phyloP scores from a whole-genome alignment of 2,329 filamentous ascomycete genomes.

The Hymenoscyphus salicellus region DNA sequence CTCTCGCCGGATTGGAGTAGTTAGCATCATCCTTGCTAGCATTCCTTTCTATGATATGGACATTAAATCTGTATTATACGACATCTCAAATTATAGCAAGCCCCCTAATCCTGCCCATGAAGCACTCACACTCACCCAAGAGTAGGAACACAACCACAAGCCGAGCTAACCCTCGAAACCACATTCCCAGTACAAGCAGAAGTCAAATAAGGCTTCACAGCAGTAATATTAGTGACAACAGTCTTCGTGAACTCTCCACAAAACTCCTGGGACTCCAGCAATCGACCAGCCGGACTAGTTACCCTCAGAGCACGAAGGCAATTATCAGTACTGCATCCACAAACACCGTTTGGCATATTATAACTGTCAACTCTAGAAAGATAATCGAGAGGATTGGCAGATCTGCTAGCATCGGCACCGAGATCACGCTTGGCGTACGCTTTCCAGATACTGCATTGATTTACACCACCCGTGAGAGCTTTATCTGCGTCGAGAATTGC shows the following conservation, averaged over 20 bases:
- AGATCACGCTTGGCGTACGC: slow-evolving; percentile 56
- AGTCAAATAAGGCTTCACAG: slow-evolving; percentile 11
- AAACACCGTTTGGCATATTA: slow-evolving; percentile 14
- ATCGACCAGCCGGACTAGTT: slow-evolving; percentile 33
- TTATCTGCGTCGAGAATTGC: slow-evolving; percentile 55
- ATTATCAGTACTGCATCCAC: slow-evolving; percentile 32
- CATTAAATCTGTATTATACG: no score
- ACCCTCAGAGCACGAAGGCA: slow-evolving; percentile 38
- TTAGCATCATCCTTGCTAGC: no score
- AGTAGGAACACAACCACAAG: slow-evolving; percentile 14
- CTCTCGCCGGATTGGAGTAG: no score
- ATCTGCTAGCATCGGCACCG: slow-evolving; percentile 34
- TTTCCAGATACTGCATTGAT: slow-evolving; percentile 52
- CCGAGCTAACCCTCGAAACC: slow-evolving; percentile 12
- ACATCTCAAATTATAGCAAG: no score
- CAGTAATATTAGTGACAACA: slow-evolving; percentile 11
- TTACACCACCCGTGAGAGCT: slow-evolving; percentile 49
- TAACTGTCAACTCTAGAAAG: slow-evolving; percentile 15
- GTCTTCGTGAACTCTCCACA: slow-evolving; percentile 31
- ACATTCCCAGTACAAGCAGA: slow-evolving; percentile 14
- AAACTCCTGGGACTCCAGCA: slow-evolving; percentile 36
- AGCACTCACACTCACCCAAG: neutral
- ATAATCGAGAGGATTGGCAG: slow-evolving; percentile 7
- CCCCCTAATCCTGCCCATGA: no score
- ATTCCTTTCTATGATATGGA: no score